These are phyloP conservation scores for Pichia cabralensis DNA, from an alignment of 805 yeast genomes.

Conservation along the genomic window DNA sequence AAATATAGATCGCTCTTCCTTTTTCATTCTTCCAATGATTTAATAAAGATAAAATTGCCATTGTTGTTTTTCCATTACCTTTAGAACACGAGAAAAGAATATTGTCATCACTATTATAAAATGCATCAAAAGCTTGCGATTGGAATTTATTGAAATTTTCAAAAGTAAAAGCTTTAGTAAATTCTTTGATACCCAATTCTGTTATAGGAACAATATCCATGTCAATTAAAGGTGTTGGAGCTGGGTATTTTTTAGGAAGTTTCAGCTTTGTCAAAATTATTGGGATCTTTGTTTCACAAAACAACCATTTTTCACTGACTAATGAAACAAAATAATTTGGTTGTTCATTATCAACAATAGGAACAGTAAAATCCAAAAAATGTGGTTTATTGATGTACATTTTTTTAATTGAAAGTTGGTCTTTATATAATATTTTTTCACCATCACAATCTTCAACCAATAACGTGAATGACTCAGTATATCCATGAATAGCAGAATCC, in stretches of 20 bases:
- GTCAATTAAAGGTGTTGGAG: slow-evolving; percentile 49
- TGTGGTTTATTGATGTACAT: slow-evolving; percentile 45
- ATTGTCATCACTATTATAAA: slow-evolving; percentile 44
- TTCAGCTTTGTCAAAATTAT: slow-evolving; percentile 41
- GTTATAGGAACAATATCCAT: slow-evolving; percentile 39
- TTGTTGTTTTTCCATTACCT: slow-evolving; percentile 64
- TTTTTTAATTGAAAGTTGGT: slow-evolving; percentile 41
- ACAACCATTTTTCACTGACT: slow-evolving; percentile 79
- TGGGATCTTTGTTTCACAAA: slow-evolving; percentile 55
- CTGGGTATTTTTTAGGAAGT: slow-evolving; percentile 55
- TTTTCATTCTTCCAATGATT: slow-evolving; percentile 61
- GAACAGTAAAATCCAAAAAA: slow-evolving; percentile 54
- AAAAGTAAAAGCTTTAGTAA: slow-evolving; percentile 36
- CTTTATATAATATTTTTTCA: slow-evolving; percentile 54
- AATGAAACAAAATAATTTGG: slow-evolving; percentile 70
- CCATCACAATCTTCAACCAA: slow-evolving; percentile 81
- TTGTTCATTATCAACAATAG: slow-evolving; percentile 42
- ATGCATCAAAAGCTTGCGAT: slow-evolving; percentile 53
- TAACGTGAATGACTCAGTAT: slow-evolving; percentile 54
- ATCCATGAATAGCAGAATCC: slow-evolving; percentile 57
- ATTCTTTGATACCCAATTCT: slow-evolving; percentile 40
- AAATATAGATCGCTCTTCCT: slow-evolving; percentile 67
- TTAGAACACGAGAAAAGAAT: slow-evolving; percentile 62
- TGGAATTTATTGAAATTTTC: slow-evolving; percentile 60
- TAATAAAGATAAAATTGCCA: slow-evolving; percentile 66